Base-by-base conservation (phyloP, 2,329 filamentous ascomycete genomes). In the Knoxdaviesia proteae region DNA sequence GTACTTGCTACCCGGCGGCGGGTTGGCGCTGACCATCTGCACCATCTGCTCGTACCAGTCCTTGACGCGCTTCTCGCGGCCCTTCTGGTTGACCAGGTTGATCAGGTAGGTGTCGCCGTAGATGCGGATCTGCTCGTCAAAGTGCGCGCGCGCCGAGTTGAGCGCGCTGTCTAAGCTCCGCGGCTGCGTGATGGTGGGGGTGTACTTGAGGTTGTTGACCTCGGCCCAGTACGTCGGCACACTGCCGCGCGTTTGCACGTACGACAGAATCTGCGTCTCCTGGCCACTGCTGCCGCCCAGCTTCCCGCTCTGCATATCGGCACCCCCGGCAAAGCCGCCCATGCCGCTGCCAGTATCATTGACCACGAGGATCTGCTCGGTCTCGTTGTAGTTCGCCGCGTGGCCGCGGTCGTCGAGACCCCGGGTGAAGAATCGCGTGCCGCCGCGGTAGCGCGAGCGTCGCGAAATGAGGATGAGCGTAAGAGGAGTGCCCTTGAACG, bases 361-460 rank as follows among this genome's bases (percentile, higher is more conserved):
- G 50, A 96, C 61, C 35, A 98, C 75, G 47, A 94, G 69, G 34
- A 90, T 68, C 57, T 98, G 90, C 57, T 98, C 90, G 0, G 90
- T 96, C 66, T 98, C 90, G 56, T 98, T 98, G 69, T 88, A 98
- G 58, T 98, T 98, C 49, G 90, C 84, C n/a, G 90, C 90, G 57
- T 96, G 77, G 30, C 90, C 90, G 47, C 90, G 69, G 49, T 94
- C 87, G 55, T 98, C 88, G 39, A 96, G 75, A 42, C 90, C 90
- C 49, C 90, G 77, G 2, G 90, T 92, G 57, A 98, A 90, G 62
- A 94, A 96, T 55, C 92, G 71, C 10, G 90, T 96, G 38, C 90
- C 90, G 34, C 79, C 87, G 47, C 88, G 75, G 59, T 90, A 78
- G 50, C 92, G 74, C 29, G 87, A 94, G 51, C 90, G 75, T 47